Conservation (phyloP, 2,329 filamentous ascomycete species). For the Fusarium sublunatum region DNA sequence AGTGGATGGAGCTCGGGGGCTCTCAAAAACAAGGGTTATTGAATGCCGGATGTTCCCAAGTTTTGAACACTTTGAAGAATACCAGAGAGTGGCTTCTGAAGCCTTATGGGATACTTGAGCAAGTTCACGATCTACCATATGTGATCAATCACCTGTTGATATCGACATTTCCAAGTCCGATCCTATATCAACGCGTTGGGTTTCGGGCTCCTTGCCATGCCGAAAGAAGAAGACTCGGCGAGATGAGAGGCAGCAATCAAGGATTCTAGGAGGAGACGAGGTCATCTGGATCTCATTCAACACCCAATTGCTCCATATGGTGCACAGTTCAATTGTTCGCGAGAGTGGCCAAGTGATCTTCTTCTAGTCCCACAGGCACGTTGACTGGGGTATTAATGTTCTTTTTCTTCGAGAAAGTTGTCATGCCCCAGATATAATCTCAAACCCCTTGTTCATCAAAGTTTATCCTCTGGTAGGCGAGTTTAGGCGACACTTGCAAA, state of each 20-base stretch:
- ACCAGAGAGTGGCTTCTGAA: constrained; percentile 7
- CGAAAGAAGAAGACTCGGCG: neutral
- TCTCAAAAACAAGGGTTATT: constrained; percentile 13
- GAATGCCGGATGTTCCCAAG: constrained; percentile 28
- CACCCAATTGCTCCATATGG: constrained; percentile 1
- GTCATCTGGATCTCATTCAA: neutral
- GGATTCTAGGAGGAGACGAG: constrained; percentile 1
- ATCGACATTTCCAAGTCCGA: neutral
- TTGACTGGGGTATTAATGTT: constrained; percentile 23
- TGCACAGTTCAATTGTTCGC: neutral
- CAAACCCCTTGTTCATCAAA: neutral
- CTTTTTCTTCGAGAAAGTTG: constrained; percentile 38
- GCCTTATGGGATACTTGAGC: constrained; percentile 4
- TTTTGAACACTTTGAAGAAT: constrained; percentile 9
- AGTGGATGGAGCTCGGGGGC: constrained; percentile 20
- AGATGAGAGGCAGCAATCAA: constrained; percentile 1
- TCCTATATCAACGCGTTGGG: neutral
- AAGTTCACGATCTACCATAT: constrained; percentile 8
- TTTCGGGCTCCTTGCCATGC: neutral
- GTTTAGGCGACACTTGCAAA: neutral
- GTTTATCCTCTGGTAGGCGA: neutral
- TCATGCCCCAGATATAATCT: constrained; percentile 13
- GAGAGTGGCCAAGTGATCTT: constrained; percentile 9
- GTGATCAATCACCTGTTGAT: constrained; percentile 6
- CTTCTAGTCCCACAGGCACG: constrained; percentile 17